Conservation (phyloP, 2,329 filamentous ascomycete species). For the Chaetothyriales sp. region DNA sequence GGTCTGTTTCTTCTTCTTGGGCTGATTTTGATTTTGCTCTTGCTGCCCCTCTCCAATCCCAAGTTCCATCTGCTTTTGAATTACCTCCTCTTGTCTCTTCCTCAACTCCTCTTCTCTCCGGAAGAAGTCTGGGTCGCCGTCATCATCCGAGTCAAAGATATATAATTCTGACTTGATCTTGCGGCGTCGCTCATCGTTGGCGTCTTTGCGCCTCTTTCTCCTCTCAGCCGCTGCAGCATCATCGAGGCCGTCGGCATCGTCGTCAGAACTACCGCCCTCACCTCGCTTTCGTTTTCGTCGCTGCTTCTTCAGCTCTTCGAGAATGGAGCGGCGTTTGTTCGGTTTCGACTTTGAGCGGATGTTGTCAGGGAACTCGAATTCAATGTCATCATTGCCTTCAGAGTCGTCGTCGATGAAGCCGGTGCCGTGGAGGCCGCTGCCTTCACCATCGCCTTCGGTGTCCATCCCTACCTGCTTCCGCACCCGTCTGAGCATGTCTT, state of each 20-base stretch:
- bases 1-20: slow-evolving; percentile 1
- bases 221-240: slow-evolving; percentile 45
- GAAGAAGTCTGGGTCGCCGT: slow-evolving; percentile 61
- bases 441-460: slow-evolving; percentile 21
- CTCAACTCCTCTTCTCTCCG: slow-evolving; percentile 54
- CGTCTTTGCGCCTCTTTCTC: slow-evolving; percentile 46
- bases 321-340: slow-evolving; percentile 31
- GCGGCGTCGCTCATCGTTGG: slow-evolving; percentile 58
- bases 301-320: slow-evolving; percentile 45
- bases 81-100: slow-evolving; percentile 37
- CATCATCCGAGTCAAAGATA: slow-evolving; percentile 64
- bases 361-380: slow-evolving; percentile 51
- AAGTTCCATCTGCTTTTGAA: slow-evolving; percentile 34
- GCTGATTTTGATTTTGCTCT: slow-evolving; percentile 1
- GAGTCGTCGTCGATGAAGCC: slow-evolving; percentile 55
- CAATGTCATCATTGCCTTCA: slow-evolving; percentile 38
- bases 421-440: slow-evolving; percentile 29
- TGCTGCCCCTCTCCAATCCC: slow-evolving; percentile 18
- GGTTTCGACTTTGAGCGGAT: slow-evolving; percentile 25
- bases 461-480: slow-evolving; percentile 13
- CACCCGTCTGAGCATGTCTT: slow-evolving; percentile 65
- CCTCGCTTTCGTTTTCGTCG: slow-evolving; percentile 39
- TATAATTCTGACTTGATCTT: slow-evolving; percentile 75
- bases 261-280: slow-evolving; percentile 15
- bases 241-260: slow-evolving; percentile 42